A percentile compares a stretch with the other conserved stretches of the same genome.
phyloP scores from a whole-genome alignment of 345 rosid species.

The Murraya koenigii region DNA sequence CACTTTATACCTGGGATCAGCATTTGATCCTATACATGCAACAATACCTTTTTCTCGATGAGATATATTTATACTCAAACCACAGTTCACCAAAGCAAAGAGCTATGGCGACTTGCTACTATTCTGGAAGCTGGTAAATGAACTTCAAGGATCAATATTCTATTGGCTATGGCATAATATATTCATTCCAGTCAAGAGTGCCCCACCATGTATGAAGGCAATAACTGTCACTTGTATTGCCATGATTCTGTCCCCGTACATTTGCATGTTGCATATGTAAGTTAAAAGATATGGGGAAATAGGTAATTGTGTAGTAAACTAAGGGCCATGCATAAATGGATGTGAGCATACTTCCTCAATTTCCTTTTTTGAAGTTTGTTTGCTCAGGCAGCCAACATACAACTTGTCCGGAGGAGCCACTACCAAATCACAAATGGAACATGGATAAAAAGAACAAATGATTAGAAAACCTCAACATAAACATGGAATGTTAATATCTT shows the following conservation, averaged over 20 bases:
- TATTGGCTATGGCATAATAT: not conserved
- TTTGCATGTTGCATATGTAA: not conserved
- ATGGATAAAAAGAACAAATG: constrained; percentile 8
- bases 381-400: constrained; percentile 73
- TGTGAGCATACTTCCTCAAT: constrained; percentile 58
- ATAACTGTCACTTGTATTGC: not conserved
- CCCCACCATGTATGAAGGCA: not conserved
- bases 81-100: not conserved
- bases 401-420: constrained; percentile 56
- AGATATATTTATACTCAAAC: not conserved
- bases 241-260: not conserved
- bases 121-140: not conserved
- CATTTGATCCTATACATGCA: not conserved
- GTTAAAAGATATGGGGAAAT: not conserved
- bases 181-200: not conserved
- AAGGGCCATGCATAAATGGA: constrained; percentile 4
- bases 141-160: not conserved
- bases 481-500: not conserved
- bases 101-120: not conserved
- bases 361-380: constrained; percentile 59
- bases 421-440: constrained; percentile 14
- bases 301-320: constrained; percentile 1
- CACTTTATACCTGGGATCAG: not conserved
- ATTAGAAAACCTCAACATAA: not conserved
- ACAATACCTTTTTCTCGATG: not conserved